Percentiles rank a stretch among this genome's conserved stretches.
phyloP scores from a whole-genome alignment of 768 basidiomycete genomes.

The Stropharia rugosoannulata region DNA sequence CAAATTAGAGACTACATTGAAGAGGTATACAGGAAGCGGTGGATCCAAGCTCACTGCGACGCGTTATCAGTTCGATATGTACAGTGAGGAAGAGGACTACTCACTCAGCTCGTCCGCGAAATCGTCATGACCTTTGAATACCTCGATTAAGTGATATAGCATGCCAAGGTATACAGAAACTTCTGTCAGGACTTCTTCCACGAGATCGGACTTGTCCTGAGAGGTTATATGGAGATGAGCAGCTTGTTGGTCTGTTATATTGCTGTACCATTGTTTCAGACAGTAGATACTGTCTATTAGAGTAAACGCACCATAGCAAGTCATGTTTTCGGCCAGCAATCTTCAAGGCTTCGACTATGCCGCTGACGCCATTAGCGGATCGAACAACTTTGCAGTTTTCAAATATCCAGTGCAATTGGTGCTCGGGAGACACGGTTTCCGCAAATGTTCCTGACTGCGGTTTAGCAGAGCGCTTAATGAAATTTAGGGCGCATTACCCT shows the following conservation, averaged over 20 bases:
- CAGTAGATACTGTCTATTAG: neutral
- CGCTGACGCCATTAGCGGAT: constrained; percentile 77
- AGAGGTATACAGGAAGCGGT: constrained; percentile 89
- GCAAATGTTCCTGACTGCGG: constrained; percentile 75
- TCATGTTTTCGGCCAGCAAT: constrained; percentile 89
- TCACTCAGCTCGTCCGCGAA: constrained; percentile 96
- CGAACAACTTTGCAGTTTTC: constrained; percentile 90
- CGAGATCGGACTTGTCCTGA: constrained; percentile 71
- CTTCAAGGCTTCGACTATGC: constrained; percentile 86
- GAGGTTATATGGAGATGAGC: constrained; percentile 67
- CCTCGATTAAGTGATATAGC: constrained; percentile 92
- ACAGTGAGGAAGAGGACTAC: constrained; percentile 26
- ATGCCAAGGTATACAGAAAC: constrained; percentile 93
- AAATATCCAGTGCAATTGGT: constrained; percentile 94
- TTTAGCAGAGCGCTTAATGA: neutral
- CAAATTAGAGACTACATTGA: constrained; percentile 85
- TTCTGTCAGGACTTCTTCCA: constrained; percentile 91
- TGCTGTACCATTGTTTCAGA: constrained; percentile 39
- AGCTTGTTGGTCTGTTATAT: constrained; percentile 73
- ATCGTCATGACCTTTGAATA: constrained; percentile 90
- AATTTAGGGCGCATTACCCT: constrained; percentile 54
- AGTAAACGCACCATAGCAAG: constrained; percentile 59
- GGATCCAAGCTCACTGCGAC: constrained; percentile 89
- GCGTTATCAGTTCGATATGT: neutral
- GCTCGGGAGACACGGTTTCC: constrained; percentile 88